Base-by-base conservation (phyloP, 73 alveolate species). In the Blepharisma stoltei region DNA sequence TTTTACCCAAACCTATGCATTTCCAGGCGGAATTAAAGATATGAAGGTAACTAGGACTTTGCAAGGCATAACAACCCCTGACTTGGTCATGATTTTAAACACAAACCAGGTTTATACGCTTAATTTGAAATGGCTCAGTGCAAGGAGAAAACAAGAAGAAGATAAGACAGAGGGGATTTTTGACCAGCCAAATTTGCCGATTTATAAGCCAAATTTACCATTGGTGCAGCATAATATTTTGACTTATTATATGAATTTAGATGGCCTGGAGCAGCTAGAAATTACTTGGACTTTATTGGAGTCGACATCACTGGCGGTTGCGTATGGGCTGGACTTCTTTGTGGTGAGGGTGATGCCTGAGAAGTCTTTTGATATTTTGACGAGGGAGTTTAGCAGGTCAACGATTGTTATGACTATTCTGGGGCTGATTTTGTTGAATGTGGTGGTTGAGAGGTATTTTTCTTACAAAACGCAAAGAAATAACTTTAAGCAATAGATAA, bases 81-180 rank as follows among this genome's bases (percentile, higher is more conserved):
- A 53, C 50, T 23, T 87, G 38, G 54, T 87, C 9, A 55, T 87
- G 48, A 9, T 82, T 54, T 46, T 81, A 9, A 70, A 71, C 27
- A 41, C 46, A 25, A 79, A 83, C 76, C 78, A 83, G 60, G 81
- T 87, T 45, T 78, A 81, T 73, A 65, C 71, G n/a, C 37, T 87
- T 6, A 53, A 76, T 25, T 54, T 76, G 75, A 25, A 21, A 21
- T 48, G 70, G 47, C 54, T 78, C 65, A 49, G 83, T 54, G 88
- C 95, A 6, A 79, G 95, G 77, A 78, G 95, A 78, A 87, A 89
- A 48, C 83, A 43, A 23, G 75, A 82, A 20, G 92, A 80, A 32
- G 27, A 52, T 38, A 46, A 41, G 8, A 76, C 11, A 7, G 87
- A 82, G 38, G 83, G 67, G 7, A 46, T 69, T 11, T 50, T 87